Evolutionary conservation across 805 yeast genomes (phyloP), one percentile per base, ranked within the genome.

Genomic region (Myxozyma mucilagina): DNA sequence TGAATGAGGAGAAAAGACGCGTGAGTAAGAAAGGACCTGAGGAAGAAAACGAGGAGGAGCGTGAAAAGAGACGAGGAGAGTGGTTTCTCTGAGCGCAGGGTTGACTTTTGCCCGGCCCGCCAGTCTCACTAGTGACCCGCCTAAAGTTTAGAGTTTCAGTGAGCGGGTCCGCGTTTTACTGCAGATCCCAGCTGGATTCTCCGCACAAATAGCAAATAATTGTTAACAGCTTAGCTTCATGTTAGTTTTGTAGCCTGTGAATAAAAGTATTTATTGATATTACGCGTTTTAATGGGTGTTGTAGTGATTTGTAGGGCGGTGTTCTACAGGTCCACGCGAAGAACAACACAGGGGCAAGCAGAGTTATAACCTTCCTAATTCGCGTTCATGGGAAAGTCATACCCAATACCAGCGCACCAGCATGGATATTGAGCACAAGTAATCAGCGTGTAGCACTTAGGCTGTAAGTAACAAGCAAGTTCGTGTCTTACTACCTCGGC

Each of bases 151-250:
- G 32, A 5, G 39, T 9, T 31, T 32, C 8, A 7, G 13, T 41
- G 16, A 14, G 13, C 52, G 52, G 52, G 52, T 48, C 52, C 52
- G 52, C 52, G 52, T n/a, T 48, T 48, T 48, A 32, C 24, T 13
- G 52, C 41, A 34, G 32, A 35, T 35, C 52, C 4, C n/a, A 48
- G 8, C 32, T 35, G 11, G 32, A 31, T 47, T n/a, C 38, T 14
- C 50, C n/a, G n/a, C n/a, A n/a, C n/a, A n/a, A n/a, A n/a, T n/a
- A n/a, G n/a, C n/a, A n/a, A n/a, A n/a, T n/a, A n/a, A n/a, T n/a
- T n/a, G n/a, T n/a, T n/a, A n/a, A n/a, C n/a, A n/a, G n/a, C n/a
- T n/a, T n/a, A n/a, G n/a, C n/a, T n/a, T n/a, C n/a, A n/a, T n/a
- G n/a, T n/a, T n/a, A n/a, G n/a, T n/a, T n/a, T n/a, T n/a, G n/a